Base-by-base conservation (phyloP, 2,329 filamentous ascomycete species). In the Alternaria consortialis region DNA sequence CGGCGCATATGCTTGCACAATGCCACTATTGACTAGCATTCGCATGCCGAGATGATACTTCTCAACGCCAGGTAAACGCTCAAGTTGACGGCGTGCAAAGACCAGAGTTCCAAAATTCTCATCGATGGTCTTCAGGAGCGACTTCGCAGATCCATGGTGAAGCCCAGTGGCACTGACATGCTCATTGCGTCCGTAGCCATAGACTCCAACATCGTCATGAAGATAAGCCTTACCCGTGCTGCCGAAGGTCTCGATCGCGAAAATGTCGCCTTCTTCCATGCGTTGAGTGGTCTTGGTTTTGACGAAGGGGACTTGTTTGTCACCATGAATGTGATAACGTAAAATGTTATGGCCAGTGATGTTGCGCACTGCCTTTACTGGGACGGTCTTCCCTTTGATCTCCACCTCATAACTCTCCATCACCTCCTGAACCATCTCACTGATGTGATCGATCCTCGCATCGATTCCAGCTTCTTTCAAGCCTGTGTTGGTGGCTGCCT, bases 221-320 rank as follows among this genome's bases (percentile, higher is more conserved):
- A 97, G 90, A 71, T 90, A 90, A 66, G 92, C 94, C 75, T 92
- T 93, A 62, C 94, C 94, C 20, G 94, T 97, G 77, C 90, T 96
- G 64, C 94, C 94, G 76, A 97, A 97, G 0, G 94, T 97, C 82
- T 97, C 94, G 71, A 97, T 97, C 61, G 94, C 94, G 78, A 96
- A 97, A 29, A 93, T 88, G 73, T 97, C 94, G 42, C 93, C 93
- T 81, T 97, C 94, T 82, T 97, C 94, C 94, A 97, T 97, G 84
- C 96, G 96, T 58, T 92, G 95, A 74, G 88, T 87, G 72, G 96
- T 92, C 64, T 86, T 86, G 62, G 88, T 90, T 83, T 96, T 96
- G 65, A 97, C 91, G 70, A 97, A 97, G 0, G 94, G 94, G 47
- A 97, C 92, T 74, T 91, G 93, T 84, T 97, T 97, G 72, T 88